Evolutionary conservation across 1,284 basidiomycete genomes (phyloP).

Genomic region (Sporisorium reilianum): DNA sequence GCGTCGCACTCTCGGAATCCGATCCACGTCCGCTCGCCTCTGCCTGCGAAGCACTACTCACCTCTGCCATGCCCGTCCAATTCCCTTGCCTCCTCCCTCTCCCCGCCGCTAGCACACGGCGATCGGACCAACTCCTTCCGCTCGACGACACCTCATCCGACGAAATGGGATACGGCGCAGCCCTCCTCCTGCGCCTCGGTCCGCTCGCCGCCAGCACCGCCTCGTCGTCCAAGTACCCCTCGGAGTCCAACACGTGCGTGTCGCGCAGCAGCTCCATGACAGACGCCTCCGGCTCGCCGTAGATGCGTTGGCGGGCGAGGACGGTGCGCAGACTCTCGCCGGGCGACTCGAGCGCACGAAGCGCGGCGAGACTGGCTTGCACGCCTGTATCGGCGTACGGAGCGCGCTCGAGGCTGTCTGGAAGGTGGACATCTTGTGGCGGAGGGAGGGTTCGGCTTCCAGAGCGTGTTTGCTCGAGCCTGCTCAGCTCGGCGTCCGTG

Average conservation of each 20-base stretch:
- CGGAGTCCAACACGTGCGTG: constrained; percentile 6
- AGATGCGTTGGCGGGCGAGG: constrained; percentile 36
- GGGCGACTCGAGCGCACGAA: constrained; percentile 40
- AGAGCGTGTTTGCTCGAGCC: constrained; percentile 20
- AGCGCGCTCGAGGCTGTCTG: constrained; percentile 15
- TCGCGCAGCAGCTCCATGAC: constrained; percentile 15
- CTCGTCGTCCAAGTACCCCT: constrained; percentile 1
- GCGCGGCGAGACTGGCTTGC: constrained; percentile 42
- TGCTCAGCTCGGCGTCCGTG: constrained; percentile 16
- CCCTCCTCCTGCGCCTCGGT: constrained; percentile 27
- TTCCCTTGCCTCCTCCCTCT: constrained; percentile 9
- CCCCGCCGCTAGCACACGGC: not conserved
- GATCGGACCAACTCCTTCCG: constrained; percentile 14
- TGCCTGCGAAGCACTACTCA: constrained; percentile 14
- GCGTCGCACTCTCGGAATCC: constrained; percentile 19
- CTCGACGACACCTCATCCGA: constrained; percentile 40
- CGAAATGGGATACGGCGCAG: constrained; percentile 27
- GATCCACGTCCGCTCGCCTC: constrained; percentile 25
- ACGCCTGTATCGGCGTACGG: constrained; percentile 46
- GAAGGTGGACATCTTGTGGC: not conserved
- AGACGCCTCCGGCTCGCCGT: constrained; percentile 29
- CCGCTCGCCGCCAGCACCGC: constrained; percentile 16
- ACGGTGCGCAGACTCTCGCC: constrained; percentile 37
- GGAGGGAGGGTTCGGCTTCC: constrained; percentile 8
- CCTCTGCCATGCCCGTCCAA: constrained; percentile 21